phyloP scores from a whole-genome alignment of 192 early-diverging fungal species.

The Paraglomus brasilianum region DNA sequence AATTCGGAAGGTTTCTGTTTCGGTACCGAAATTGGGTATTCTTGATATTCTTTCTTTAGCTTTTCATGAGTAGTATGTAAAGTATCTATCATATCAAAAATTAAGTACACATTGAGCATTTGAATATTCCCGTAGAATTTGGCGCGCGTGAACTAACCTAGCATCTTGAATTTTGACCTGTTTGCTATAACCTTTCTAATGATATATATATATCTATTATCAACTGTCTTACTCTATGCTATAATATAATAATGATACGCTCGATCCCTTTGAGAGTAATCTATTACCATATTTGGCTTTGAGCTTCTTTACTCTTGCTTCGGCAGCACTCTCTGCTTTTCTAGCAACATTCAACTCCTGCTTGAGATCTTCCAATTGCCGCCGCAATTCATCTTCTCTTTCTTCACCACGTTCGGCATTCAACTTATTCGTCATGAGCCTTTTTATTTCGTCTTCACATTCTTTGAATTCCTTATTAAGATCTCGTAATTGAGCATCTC shows the following conservation, averaged over 20 bases:
- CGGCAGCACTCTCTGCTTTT: constrained; percentile 38
- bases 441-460: constrained; percentile 32
- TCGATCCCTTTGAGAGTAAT: not conserved
- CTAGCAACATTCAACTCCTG: constrained; percentile 40
- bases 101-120: not conserved
- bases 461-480: constrained; percentile 35
- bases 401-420: constrained; percentile 32
- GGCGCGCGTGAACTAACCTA: no score
- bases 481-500: constrained; percentile 15
- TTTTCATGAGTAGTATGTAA: constrained; percentile 36
- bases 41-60: constrained; percentile 38
- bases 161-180: no score
- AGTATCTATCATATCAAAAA: constrained; percentile 32
- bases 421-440: constrained; percentile 35
- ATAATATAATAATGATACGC: not conserved
- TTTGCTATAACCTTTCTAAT: no score
- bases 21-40: not conserved
- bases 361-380: constrained; percentile 45
- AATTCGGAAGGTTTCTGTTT: no score
- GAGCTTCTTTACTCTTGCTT: constrained; percentile 42
- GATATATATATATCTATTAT: no score
- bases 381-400: constrained; percentile 37
- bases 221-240: not conserved
- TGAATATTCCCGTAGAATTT: no score
- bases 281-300: constrained; percentile 42